Conservation (phyloP, 2,329 filamentous ascomycete species). For the Colletotrichum coccodes region DNA sequence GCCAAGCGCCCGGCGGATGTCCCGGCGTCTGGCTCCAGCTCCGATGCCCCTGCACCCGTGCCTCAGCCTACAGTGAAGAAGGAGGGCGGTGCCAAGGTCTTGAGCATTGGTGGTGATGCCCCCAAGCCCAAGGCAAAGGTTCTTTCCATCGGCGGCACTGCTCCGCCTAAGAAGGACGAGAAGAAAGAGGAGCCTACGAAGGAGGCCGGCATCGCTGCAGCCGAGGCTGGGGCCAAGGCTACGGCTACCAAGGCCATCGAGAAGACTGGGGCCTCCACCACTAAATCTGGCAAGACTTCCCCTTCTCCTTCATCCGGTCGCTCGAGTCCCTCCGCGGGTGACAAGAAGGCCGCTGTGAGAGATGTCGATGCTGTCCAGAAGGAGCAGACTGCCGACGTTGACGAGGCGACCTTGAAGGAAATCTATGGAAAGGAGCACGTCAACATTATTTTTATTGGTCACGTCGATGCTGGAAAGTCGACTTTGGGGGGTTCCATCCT, state of each 20-base stretch:
- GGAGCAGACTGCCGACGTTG: constrained; percentile 81
- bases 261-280: constrained; percentile 77
- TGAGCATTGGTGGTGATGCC: constrained; percentile 70
- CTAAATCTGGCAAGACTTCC: constrained; percentile 75
- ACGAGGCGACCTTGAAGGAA: constrained; percentile 82
- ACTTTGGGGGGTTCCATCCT: constrained; percentile 94
- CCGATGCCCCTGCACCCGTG: constrained; percentile 53
- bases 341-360: constrained; percentile 61
- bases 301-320: constrained; percentile 86
- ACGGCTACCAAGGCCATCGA: constrained; percentile 89
- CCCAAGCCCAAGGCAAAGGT: constrained; percentile 64
- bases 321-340: constrained; percentile 78
- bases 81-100: constrained; percentile 70
- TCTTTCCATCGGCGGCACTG: constrained; percentile 51
- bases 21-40: constrained; percentile 51
- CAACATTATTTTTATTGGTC: constrained; percentile 97
- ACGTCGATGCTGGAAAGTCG: constrained; percentile 98
- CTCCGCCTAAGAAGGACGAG: constrained; percentile 51
- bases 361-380: constrained; percentile 87
- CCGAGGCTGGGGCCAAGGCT: constrained; percentile 84
- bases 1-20: constrained; percentile 68
- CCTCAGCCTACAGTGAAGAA: constrained; percentile 64
- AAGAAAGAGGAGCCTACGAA: constrained; percentile 63
- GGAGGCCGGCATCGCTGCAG: constrained; percentile 42
- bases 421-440: constrained; percentile 95